Conservation (phyloP, 768 basidiomycete species). For the Grammothele lineata region DNA sequence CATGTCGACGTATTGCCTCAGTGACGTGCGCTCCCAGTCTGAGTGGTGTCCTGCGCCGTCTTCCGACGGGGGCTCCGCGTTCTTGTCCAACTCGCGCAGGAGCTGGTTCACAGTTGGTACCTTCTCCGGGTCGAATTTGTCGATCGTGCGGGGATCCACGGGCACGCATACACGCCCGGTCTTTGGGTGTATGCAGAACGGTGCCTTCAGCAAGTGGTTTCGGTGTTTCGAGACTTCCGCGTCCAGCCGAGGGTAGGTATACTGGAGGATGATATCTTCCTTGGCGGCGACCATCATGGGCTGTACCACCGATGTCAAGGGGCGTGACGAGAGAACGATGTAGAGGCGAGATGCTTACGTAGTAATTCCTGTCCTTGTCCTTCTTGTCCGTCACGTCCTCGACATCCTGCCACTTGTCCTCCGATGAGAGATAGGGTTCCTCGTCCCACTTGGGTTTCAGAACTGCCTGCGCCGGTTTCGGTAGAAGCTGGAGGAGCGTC, state of each 20-base stretch:
- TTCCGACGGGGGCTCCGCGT: background rate
- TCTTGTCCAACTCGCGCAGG: constrained; percentile 69
- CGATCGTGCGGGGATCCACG: constrained; percentile 69
- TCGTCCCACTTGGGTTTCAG: constrained; percentile 46
- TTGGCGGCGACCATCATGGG: constrained; percentile 43
- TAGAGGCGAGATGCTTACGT: background rate
- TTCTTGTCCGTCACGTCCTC: constrained; percentile 19
- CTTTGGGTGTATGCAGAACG: constrained; percentile 95
- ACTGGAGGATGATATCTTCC: constrained; percentile 88
- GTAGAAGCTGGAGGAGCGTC: constrained; percentile 68
- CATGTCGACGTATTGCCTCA: constrained; percentile 88
- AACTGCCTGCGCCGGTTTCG: constrained; percentile 45
- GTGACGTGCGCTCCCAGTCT: constrained; percentile 83
- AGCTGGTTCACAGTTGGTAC: constrained; percentile 89
- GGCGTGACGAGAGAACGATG: background rate
- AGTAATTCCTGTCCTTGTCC: too few relatives aligned
- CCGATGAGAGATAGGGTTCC: constrained; percentile 50
- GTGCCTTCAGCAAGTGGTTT: constrained; percentile 96
- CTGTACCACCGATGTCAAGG: too few relatives aligned
- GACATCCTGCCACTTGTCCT: constrained; percentile 73
- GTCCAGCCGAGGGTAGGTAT: constrained; percentile 95
- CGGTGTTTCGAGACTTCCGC: constrained; percentile 96
- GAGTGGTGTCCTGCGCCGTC: constrained; percentile 32
- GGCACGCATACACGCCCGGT: constrained; percentile 96
- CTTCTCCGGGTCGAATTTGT: constrained; percentile 75